A percentile compares a stretch with the other conserved stretches of the same genome.
Conservation (phyloP, 345 rosid genomes). For the Eucalyptus brandiana region DNA sequence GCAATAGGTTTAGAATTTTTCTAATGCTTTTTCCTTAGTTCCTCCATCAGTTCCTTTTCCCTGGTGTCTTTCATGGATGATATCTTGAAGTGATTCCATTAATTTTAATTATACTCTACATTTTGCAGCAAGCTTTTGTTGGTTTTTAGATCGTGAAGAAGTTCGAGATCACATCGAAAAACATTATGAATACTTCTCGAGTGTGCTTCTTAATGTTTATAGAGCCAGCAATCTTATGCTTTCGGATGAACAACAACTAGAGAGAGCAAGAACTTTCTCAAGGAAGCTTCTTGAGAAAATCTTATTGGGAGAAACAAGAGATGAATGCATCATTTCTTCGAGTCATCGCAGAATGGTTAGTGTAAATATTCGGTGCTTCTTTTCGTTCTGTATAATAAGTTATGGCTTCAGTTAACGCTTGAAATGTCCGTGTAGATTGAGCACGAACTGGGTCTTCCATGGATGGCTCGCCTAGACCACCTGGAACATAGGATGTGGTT, state of each 20-base stretch:
- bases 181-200: constrained; percentile 12
- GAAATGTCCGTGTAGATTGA: constrained; percentile 9
- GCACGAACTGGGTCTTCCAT: constrained; percentile 35
- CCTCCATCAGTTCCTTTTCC: neutral
- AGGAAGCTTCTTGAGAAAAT: constrained; percentile 21
- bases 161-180: constrained; percentile 10
- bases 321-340: neutral
- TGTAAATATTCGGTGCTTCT: neutral
- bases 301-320: neutral
- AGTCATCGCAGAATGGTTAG: constrained; percentile 6
- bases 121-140: constrained; percentile 38
- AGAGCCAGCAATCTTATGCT: constrained; percentile 57
- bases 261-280: constrained; percentile 41
- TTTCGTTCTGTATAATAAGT: neutral
- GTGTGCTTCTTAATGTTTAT: constrained; percentile 29
- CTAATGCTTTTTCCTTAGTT: too few species aligned
- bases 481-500: constrained; percentile 53
- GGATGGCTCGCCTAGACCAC: constrained; percentile 48
- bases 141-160: constrained; percentile 35
- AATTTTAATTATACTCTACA: neutral
- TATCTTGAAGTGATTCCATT: neutral
- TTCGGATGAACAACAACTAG: constrained; percentile 26
- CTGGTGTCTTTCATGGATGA: neutral
- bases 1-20: too few species aligned
- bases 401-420: neutral